phyloP scores from a whole-genome alignment of 2,329 filamentous ascomycete species.

The Pseudogymnoascus sp. region DNA sequence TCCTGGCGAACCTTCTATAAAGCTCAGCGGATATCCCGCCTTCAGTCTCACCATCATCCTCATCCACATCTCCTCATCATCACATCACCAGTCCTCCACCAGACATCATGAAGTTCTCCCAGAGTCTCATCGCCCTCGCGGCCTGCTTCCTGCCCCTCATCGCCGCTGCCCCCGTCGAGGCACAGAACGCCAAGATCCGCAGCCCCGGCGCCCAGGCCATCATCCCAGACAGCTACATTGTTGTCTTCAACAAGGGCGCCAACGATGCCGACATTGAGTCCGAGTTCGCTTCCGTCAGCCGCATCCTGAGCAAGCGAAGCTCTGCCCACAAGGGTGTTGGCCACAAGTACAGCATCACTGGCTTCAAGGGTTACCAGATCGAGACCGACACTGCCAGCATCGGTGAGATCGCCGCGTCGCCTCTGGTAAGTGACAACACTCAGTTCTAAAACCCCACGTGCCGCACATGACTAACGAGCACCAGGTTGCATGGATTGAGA shows the following conservation, averaged over 20 bases:
- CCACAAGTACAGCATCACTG: constrained; percentile 20
- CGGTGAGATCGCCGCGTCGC: constrained; percentile 21
- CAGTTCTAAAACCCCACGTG: not conserved
- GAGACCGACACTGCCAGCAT: constrained; percentile 21
- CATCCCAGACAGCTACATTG: constrained; percentile 52
- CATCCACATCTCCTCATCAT: not conserved
- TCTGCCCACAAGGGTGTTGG: constrained; percentile 28
- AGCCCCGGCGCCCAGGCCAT: constrained; percentile 41
- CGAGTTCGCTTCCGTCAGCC: constrained; percentile 40
- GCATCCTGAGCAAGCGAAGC: constrained; percentile 48
- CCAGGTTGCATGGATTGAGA: constrained; percentile 25
- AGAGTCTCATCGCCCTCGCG: constrained; percentile 18
- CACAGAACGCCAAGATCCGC: constrained; percentile 25
- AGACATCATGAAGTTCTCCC: constrained; percentile 4
- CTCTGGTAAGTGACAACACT: constrained; percentile 18
- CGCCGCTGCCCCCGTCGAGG: constrained; percentile 19
- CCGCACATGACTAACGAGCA: not conserved
- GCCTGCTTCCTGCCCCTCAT: constrained; percentile 21
- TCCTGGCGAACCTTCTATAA: not conserved
- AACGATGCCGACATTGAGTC: constrained; percentile 39
- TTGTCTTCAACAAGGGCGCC: constrained; percentile 52
- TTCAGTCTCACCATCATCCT: not conserved
- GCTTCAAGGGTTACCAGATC: constrained; percentile 24
- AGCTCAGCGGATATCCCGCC: not conserved
- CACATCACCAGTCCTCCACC: not conserved